These are phyloP conservation scores for Salix caprea DNA, from an alignment of 345 rosid genomes.

Conservation along the genomic window DNA sequence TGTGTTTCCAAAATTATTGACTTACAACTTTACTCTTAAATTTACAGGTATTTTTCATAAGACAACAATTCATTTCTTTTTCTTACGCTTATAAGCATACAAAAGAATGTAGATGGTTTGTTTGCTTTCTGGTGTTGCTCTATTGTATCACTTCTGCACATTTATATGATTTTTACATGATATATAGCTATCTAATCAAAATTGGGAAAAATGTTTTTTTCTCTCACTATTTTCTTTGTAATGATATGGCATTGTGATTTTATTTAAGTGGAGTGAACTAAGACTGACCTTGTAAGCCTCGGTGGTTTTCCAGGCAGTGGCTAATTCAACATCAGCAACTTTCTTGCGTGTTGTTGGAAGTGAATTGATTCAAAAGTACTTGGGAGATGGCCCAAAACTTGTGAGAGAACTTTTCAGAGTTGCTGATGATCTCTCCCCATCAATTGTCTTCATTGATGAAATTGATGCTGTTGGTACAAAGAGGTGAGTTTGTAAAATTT, in stretches of 20 bases:
- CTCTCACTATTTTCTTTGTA: not conserved
- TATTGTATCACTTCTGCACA: not conserved
- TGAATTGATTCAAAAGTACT: conserved; percentile 91
- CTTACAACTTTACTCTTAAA: not conserved
- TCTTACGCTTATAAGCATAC: not conserved
- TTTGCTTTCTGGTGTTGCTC: not conserved
- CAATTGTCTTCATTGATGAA: conserved; percentile 94
- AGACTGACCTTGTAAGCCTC: conserved; percentile 2
- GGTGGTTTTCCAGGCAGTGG: conserved; percentile 66
- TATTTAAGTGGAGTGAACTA: not conserved
- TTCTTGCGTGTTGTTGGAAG: conserved; percentile 97
- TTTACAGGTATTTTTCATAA: not conserved
- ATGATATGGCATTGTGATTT: not conserved
- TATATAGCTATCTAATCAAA: not conserved
- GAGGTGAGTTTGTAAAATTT: conserved; percentile 44
- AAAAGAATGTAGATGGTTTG: not conserved
- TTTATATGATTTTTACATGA: not conserved
- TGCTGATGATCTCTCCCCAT: conserved; percentile 92
- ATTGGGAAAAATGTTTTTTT: not conserved
- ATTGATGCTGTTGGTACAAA: conserved; percentile 98
- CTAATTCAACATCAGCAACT: conserved; percentile 94
- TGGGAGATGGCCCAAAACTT: conserved; percentile 95
- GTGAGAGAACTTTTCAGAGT: conserved; percentile 96
- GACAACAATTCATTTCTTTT: not conserved
- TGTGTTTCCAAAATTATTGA: not conserved